Base-by-base conservation (phyloP, 1,284 basidiomycete genomes). In the Trichosporon inkin region DNA sequence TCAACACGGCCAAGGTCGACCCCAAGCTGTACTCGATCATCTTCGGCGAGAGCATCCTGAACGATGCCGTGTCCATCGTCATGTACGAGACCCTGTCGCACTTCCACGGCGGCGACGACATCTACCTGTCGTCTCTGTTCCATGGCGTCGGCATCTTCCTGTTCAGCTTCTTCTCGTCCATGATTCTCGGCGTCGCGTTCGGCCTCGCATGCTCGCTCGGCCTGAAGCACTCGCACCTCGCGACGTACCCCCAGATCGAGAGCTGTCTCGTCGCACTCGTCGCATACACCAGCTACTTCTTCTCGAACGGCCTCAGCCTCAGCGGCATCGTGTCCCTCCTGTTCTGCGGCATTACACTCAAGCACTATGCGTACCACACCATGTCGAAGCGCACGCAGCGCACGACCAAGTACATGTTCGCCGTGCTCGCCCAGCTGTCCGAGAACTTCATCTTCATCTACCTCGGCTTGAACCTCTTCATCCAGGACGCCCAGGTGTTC, bases 361-460 rank as follows among this genome's bases (percentile, higher is more conserved):
- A 99, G 79, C 96, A 99, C 77, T 99, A 99, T 72, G 95, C 95
- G 3, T 98, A 97, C 76, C 94, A 98, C 81, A 99, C 92, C 60
- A 99, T 99, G 95, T 97, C 93, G 4, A 85, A 85, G 24, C 86
- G 90, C 57, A 98, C 96, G 0, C 96, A 99, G 73, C 84, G 89
- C 47, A 90, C 93, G 11, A 92, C 90, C n/a, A 93, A 95, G 75
- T 96, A 94, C 81, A 89, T 96, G 64, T 97, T 96, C 79, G 86
- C 87, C 3, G 90, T 89, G 0, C 86, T 96, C 52, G 92, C 94
- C 0, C 89, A 93, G 71, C 85, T 99, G 20, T 92, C 91, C 22
- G 96, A 99, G 80, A 99, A 99, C 78, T 99, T 99, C 76, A 98
- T 99, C 79, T 99, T 99, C 81, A 94, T 99, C 73, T 99, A 99